Evolutionary conservation across 108 stramenopile species (phyloP), one percentile per base, ranked within the genome.

Genomic region (Pelagomonas calceolata): DNA sequence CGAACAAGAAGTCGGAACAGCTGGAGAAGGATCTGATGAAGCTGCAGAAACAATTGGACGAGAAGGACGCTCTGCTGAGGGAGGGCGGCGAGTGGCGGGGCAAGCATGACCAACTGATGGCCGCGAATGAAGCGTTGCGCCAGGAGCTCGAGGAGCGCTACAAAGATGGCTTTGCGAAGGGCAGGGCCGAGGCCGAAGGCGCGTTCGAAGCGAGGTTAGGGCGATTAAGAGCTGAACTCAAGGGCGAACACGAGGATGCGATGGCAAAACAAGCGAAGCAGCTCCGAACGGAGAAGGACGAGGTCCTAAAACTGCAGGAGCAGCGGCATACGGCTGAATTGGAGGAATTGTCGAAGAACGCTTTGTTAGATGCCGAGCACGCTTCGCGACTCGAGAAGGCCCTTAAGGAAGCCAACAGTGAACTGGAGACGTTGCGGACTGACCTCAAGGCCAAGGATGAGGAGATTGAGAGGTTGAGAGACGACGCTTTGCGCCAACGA

Each of bases 181-280:
- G 64, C 3, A 34, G 64, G 71, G 64, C 32, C 36, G 64, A 72
- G n/a, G 37, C 71, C 36, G 71, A 64, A 30, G 71, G 32, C 17
- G 35, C 16, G 66, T 4, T 1, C 17, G 66, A 35, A 12, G 35
- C 33, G 16, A 1, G 7, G 15, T 33, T 36, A 14, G 31, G 33
- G 21, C 37, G 26, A 17, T 31, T 43, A 10, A 16, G 1, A 16
- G 65, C 63, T 34, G 30, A 65, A 32, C n/a, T 72, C 31, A 18
- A 36, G 4, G 39, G 32, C 36, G 26, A 0, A 36, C 64, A 65
- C 34, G 64, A 33, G 65, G 69, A 34, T 7, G 69, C 30, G 37
- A 0, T 36, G 4, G 37, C 30, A 12, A 32, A 70, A 16, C 51
- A 63, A n/a, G 60, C 51, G 5, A 17, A 5, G 30, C 9, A 3